Evolutionary conservation across 1,284 basidiomycete species (phyloP).

Genomic region (Cronartium ribicola): DNA sequence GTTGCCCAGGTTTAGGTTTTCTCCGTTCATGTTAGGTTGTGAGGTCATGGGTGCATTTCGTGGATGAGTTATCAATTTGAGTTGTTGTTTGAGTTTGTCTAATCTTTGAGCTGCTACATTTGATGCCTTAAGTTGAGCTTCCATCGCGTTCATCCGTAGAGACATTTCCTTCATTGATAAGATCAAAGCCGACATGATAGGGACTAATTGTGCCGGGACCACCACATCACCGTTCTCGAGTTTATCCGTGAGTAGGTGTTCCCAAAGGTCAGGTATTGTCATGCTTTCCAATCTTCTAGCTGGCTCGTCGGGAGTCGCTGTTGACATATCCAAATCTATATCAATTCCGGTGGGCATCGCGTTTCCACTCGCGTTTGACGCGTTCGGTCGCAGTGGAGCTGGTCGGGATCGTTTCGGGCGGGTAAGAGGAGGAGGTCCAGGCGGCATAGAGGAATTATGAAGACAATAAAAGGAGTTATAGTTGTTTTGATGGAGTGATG

Average conservation of each 20-base stretch:
- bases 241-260: not conserved
- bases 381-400: not conserved
- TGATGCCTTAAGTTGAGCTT: not conserved
- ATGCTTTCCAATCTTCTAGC: not conserved
- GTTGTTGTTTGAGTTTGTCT: not conserved
- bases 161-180: not conserved
- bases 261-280: not conserved
- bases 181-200: not conserved
- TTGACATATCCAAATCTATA: not conserved
- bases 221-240: not conserved
- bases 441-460: not conserved
- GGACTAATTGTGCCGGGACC: not conserved
- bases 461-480: not conserved
- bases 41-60: not conserved
- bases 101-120: not conserved
- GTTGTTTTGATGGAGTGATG: not conserved
- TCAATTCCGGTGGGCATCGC: not conserved
- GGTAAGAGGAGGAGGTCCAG: not conserved
- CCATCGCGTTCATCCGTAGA: not conserved
- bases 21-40: not conserved
- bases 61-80: not conserved
- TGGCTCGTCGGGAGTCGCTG: not conserved
- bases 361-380: not conserved
- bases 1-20: not conserved
- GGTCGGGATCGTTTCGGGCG: not conserved